Percentiles rank a stretch among this genome's conserved stretches.
Conservation (phyloP, 305 asterid species). For the Solanum chacoense region DNA sequence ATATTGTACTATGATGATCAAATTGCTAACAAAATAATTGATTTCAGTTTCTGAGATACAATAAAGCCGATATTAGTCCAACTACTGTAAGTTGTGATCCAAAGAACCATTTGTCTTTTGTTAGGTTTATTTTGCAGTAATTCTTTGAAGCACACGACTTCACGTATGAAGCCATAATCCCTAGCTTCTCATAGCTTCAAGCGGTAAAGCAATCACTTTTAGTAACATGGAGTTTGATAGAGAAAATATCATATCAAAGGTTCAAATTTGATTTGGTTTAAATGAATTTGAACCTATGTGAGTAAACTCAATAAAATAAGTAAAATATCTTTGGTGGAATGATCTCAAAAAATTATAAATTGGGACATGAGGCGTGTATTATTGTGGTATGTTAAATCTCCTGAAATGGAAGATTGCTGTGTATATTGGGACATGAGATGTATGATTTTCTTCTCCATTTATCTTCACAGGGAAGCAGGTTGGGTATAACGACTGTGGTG, state of each 20-base stretch:
- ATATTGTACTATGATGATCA: background rate
- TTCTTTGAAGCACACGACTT: background rate
- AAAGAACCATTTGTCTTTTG: background rate
- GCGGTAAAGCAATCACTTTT: background rate
- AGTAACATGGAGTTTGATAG: background rate
- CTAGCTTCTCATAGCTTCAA: background rate
- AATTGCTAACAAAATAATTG: background rate
- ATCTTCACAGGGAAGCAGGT: constrained; percentile 75
- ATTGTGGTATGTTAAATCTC: background rate
- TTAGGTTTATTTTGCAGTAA: background rate
- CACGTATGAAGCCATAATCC: background rate
- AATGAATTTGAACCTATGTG: background rate
- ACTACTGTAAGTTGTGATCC: background rate
- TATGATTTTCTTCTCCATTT: constrained; percentile 3
- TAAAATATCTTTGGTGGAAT: background rate
- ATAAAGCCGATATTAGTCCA: background rate
- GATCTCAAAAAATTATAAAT: background rate
- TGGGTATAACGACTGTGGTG: constrained; percentile 90
- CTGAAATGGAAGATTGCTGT: background rate
- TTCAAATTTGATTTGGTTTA: background rate
- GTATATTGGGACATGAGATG: background rate
- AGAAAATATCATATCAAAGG: background rate
- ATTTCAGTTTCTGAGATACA: background rate
- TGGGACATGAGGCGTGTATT: background rate
- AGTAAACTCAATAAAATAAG: background rate